Conservation (phyloP, 2,329 filamentous ascomycete species). For the Diaporthe citriasiana region DNA sequence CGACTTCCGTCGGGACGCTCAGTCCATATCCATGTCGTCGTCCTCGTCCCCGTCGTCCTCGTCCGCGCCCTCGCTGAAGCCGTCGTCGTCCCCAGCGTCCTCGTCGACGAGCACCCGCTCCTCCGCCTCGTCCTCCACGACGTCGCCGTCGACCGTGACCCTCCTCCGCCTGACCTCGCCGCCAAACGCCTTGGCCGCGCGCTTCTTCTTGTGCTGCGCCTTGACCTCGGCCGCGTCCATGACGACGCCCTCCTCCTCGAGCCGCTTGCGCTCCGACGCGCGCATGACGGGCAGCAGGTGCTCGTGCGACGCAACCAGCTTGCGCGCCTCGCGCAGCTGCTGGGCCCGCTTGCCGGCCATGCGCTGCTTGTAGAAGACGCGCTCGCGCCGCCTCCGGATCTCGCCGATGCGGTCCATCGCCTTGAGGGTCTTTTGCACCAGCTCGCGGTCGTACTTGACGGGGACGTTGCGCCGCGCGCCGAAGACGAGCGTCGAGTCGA, state of each 20-base stretch:
- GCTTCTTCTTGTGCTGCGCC: conserved; percentile 47
- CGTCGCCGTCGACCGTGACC: conserved; percentile 56
- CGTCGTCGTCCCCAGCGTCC: conserved; percentile 50
- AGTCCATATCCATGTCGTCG: conserved; percentile 60
- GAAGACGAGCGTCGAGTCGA: conserved; percentile 95
- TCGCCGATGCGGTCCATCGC: conserved; percentile 93
- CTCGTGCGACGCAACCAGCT: conserved; percentile 91
- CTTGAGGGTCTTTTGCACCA: conserved; percentile 87
- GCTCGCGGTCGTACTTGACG: conserved; percentile 94
- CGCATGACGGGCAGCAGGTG: conserved; percentile 86
- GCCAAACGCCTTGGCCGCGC: conserved; percentile 54
- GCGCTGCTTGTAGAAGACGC: conserved; percentile 93
- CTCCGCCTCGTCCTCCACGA: conserved; percentile 54
- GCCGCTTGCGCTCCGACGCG: conserved; percentile 66
- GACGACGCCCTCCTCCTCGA: conserved; percentile 53
- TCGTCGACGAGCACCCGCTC: conserved; percentile 45
- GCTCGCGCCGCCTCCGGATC: conserved; percentile 86
- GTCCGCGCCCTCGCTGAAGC: conserved; percentile 48
- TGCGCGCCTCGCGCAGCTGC: conserved; percentile 83
- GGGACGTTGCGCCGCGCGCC: conserved; percentile 94
- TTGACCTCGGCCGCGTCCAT: conserved; percentile 49
- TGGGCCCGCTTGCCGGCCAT: conserved; percentile 92
- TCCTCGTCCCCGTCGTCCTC: conserved; percentile 55
- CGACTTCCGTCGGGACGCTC: conserved; percentile 44
- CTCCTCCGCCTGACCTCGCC: conserved; percentile 56